Percentiles rank a stretch among this genome's conserved stretches.
Evolutionary conservation across 768 basidiomycete species (phyloP).

Genomic region (Trametes cingulata): DNA sequence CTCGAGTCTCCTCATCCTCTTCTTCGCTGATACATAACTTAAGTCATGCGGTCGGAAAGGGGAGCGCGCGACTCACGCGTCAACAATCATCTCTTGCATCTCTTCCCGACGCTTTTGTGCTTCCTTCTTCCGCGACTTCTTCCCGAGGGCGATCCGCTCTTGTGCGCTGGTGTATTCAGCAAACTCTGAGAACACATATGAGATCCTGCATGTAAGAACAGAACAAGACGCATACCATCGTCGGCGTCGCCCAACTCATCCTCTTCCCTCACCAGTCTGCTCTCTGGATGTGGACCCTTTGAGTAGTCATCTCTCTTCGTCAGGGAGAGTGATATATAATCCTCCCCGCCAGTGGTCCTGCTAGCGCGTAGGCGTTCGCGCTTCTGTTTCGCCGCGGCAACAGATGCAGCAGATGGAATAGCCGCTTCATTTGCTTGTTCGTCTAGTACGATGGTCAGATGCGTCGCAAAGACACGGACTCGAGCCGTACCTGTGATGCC

Average conservation of each 20-base stretch:
- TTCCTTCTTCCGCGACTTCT: slow-evolving; percentile 75
- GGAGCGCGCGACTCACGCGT: slow-evolving; percentile 56
- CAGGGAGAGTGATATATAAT: slow-evolving; percentile 79
- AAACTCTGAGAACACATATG: slow-evolving; percentile 71
- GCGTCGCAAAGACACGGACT: not conserved
- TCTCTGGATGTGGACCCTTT: slow-evolving; percentile 82
- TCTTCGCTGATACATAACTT: slow-evolving; percentile 53
- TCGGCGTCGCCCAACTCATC: slow-evolving; percentile 88
- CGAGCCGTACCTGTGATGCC: slow-evolving; percentile 36
- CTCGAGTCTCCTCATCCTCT: slow-evolving; percentile 78
- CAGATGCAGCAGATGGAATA: slow-evolving; percentile 72
- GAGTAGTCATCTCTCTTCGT: slow-evolving; percentile 52
- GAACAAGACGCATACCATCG: slow-evolving; percentile 63
- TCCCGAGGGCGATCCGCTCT: slow-evolving; percentile 83
- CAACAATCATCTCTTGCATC: slow-evolving; percentile 81
- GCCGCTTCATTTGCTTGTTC: slow-evolving; percentile 41
- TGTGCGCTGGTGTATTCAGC: slow-evolving; percentile 88
- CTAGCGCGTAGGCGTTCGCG: slow-evolving; percentile 65
- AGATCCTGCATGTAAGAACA: too few relatives aligned
- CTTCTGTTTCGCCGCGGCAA: slow-evolving; percentile 72
- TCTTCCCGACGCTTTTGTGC: slow-evolving; percentile 63
- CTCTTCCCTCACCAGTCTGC: slow-evolving; percentile 79
- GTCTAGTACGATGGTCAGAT: slow-evolving; percentile 3
- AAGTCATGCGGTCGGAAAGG: not conserved
- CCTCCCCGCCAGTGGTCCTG: slow-evolving; percentile 49